phyloP scores from a whole-genome alignment of 2,329 filamentous ascomycete genomes.

The Byssothecium circinans region DNA sequence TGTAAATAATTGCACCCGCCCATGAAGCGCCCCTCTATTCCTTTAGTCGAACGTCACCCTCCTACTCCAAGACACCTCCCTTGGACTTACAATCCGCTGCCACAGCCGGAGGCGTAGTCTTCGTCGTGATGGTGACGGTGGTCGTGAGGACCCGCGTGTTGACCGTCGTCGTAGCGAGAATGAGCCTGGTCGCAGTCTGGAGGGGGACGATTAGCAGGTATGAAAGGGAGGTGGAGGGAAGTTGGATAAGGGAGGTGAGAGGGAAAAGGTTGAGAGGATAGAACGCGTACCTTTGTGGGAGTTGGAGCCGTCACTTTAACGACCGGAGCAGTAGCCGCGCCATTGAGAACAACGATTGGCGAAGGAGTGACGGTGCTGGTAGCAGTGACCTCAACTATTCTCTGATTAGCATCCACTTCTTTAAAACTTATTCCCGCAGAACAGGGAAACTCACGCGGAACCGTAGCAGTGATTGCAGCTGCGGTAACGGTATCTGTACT shows the following conservation, averaged over 20 bases:
- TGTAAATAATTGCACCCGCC: not conserved
- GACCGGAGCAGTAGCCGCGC: conserved; percentile 15
- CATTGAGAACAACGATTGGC: conserved; percentile 23
- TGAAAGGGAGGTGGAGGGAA: too few species aligned
- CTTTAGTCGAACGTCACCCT: not conserved
- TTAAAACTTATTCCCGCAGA: not conserved
- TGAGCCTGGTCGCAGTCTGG: conserved; percentile 18
- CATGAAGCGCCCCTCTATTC: not conserved
- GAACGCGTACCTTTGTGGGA: conserved; percentile 18
- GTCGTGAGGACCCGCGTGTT: conserved; percentile 17
- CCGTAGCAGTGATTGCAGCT: conserved; percentile 19
- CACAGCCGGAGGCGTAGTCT: conserved; percentile 22
- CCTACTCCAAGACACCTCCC: conserved; percentile 20
- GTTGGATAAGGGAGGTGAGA: not conserved
- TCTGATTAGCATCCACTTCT: not conserved
- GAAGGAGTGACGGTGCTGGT: conserved; percentile 24
- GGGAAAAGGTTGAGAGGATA: not conserved
- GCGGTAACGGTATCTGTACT: conserved; percentile 24
- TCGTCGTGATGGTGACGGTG: conserved; percentile 26
- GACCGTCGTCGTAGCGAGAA: conserved; percentile 18
- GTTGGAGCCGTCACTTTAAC: conserved; percentile 31
- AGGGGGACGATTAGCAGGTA: not conserved
- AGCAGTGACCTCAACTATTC: conserved; percentile 9
- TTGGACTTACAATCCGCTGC: conserved; percentile 19
- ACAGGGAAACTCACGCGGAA: conserved; percentile 11